Evolutionary conservation across 1,139 yeast species (phyloP), one percentile per base, ranked within the genome.

Genomic region (Pichia sp.): DNA sequence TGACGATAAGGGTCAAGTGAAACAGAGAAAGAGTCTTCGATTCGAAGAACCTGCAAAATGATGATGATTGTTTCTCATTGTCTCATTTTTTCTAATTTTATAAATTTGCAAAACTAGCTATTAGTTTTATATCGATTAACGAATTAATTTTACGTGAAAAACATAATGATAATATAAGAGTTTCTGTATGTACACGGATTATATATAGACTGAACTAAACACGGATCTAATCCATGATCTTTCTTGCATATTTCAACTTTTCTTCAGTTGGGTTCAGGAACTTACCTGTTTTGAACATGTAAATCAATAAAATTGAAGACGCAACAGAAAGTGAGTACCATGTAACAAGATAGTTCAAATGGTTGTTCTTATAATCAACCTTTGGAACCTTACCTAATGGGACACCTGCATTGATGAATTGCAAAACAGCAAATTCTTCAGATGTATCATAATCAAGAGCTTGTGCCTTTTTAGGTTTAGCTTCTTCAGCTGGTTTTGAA

Each of bases 241-340:
- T 71, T 41, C 63, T 65, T 2, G 80, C 76, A 53, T 75, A 79
- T 46, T 60, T 70, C 54, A 76, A 46, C 53, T 76, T 76, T 24
- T 74, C 79, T 20, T 63, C 60, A 48, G 67, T 61, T 39, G 67
- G 79, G 57, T 57, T 75, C 48, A 56, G 66, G 57, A 62, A 61
- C 63, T 62, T 79, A 61, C 65, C 69, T 63, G 77, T 80, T 58
- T 67, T 76, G 52, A 85, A 62, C 11, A 87, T 81, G 31, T 76
- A 66, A 45, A 79, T 65, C 21, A 91, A 72, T 63, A 87, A 75
- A 31, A 83, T 79, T 0, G 90, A 61, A 40, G 96, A 85, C 34
- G 86, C 77, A 35, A 85, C 59, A 1, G 90, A 81, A 37, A 90
- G 76, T 0, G 96, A 96, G 64, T 88, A 93, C 99, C 99, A 93